Base-by-base conservation (phyloP, 1,139 yeast genomes). In the Meyerozyma guilliermondii region DNA sequence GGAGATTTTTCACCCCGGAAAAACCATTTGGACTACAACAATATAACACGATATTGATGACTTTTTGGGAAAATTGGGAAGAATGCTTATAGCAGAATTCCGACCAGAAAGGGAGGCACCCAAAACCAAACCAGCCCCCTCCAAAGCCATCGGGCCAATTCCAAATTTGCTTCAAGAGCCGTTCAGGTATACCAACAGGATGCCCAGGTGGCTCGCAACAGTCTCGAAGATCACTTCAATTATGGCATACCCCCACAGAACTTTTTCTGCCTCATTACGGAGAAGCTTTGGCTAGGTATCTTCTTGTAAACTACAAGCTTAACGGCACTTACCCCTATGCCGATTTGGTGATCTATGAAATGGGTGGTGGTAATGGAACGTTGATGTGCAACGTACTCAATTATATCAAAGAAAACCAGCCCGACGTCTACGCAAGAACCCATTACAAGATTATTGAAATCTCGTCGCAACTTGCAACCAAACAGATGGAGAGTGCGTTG, bases 201-300 rank as follows among this genome's bases (percentile, higher is more conserved):
- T 23, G 43, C 38, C 41, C 42, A 13, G 36, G 40, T 42, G 10
- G 49, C 56, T 35, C 53, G 36, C 55, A 51, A 24, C 47, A 52
- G 27, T 50, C 60, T 10, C 67, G 66, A 43, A 66, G 74, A 34
- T 69, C 80, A 14, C 62, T 83, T 18, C 96, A 87, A 59, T 65
- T 87, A 39, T 87, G 96, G 96, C 95, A 87, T 56, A 87, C 95
- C 0, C 96, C 96, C 0, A 85, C 94, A 0, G 96, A 87, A 59
- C 67, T 88, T 39, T 87, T 87, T 62, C 82, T 77, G 51, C 96
- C 96, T 0, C 81, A 71, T 54, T 87, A 87, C 55, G 96, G 96
- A 7, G 87, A 87, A 56, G 89, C 95, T 0, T 64, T 87, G 46
- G 96, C 95, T 0, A 65, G 89, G 41, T 83, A 86, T 55, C 62